Conservation (phyloP, 1,139 yeast species). For the Saccharomyces hybrid region DNA sequence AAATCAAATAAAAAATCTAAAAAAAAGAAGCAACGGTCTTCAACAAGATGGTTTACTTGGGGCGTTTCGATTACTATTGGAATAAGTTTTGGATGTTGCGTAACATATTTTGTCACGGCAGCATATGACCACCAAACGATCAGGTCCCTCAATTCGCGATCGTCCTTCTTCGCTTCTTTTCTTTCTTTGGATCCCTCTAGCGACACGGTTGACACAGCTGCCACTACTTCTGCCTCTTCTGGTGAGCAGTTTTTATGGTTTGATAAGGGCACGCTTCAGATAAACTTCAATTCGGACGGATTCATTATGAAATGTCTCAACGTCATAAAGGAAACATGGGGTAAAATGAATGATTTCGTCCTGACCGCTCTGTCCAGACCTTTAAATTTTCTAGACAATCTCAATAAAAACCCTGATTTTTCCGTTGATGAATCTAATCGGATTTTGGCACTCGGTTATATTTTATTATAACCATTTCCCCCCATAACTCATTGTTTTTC, state of each 20-base stretch:
- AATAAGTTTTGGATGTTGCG: conserved; percentile 27
- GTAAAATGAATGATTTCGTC: neutral
- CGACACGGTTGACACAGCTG: neutral
- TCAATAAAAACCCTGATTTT: neutral
- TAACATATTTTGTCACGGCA: conserved; percentile 10
- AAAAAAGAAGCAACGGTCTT: conserved; percentile 4
- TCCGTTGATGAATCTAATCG: neutral
- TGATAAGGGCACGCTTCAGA: neutral
- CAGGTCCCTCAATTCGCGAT: neutral
- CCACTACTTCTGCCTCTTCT: neutral
- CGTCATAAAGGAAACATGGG: neutral
- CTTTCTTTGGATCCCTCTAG: neutral
- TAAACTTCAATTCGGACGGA: neutral
- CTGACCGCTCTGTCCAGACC: neutral
- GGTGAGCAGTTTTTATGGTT: neutral
- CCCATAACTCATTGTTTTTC: neutral
- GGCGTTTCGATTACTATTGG: conserved; percentile 28
- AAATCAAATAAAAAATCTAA: conserved; percentile 8
- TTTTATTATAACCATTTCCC: neutral
- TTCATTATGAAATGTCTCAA: neutral
- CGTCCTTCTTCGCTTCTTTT: neutral
- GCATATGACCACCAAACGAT: neutral
- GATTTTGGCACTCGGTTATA: neutral
- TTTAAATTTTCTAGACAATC: neutral
- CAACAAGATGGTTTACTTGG: conserved; percentile 24